Evolutionary conservation across 139 green algal species (phyloP).

Genomic region (Micractinium conductrix): DNA sequence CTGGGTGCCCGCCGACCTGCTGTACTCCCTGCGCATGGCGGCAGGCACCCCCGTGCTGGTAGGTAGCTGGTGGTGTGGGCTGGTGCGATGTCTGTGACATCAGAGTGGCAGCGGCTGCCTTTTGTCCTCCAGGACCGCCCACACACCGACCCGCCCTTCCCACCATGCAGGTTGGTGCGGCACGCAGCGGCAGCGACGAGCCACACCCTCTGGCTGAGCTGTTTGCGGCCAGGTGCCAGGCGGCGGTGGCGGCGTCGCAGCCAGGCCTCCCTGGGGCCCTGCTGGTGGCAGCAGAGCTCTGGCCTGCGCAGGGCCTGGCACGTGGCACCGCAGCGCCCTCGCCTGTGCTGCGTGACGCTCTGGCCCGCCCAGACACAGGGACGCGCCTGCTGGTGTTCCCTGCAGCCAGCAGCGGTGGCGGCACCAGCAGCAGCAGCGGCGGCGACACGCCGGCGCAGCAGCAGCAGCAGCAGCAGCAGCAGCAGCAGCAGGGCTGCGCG

Average conservation of each 20-base stretch:
- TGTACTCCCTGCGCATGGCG: slow-evolving; percentile 20
- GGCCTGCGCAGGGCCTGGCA: slow-evolving; percentile 41
- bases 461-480: not conserved
- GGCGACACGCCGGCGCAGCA: not conserved
- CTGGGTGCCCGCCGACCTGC: slow-evolving; percentile 28
- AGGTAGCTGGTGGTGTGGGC: not conserved
- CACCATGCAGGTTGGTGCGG: slow-evolving; percentile 27
- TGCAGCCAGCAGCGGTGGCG: not conserved
- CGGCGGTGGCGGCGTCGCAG: not conserved
- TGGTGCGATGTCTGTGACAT: not conserved
- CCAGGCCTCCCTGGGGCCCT: not conserved
- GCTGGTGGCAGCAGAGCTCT: slow-evolving; percentile 41
- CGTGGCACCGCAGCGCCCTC: slow-evolving; percentile 24
- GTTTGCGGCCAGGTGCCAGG: not conserved
- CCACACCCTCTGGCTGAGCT: not conserved
- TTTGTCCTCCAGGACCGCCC: not conserved
- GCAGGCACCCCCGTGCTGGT: slow-evolving; percentile 34
- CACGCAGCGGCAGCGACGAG: not conserved
- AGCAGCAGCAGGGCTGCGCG: not conserved
- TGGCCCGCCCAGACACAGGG: slow-evolving; percentile 34
- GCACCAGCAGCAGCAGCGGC: not conserved
- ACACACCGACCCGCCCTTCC: not conserved
- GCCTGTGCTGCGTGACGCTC: slow-evolving; percentile 21
- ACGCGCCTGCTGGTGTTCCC: slow-evolving; percentile 36
- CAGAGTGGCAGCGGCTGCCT: not conserved